These are phyloP conservation scores for Rhizopogon vulgaris DNA, from an alignment of 768 basidiomycete genomes.

Conservation along the genomic window DNA sequence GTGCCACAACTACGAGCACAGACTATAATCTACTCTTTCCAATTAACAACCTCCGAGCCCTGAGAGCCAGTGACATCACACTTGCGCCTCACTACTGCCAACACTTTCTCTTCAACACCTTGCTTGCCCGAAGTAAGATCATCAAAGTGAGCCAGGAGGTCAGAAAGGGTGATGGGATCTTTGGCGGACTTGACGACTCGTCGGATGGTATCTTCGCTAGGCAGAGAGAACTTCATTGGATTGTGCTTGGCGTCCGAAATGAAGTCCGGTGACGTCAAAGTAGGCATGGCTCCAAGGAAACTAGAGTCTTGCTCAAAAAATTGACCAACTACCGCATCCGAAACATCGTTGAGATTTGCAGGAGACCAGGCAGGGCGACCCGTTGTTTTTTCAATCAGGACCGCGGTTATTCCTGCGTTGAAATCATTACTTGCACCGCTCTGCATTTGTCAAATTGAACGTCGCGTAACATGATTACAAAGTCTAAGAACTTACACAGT, in stretches of 20 bases:
- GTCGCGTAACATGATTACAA: neutral
- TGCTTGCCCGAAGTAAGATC: slow-evolving; percentile 28
- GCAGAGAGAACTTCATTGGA: slow-evolving; percentile 50
- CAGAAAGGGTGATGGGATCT: slow-evolving; percentile 35
- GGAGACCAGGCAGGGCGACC: slow-evolving; percentile 70
- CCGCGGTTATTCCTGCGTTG: slow-evolving; percentile 67
- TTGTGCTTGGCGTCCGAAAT: slow-evolving; percentile 19
- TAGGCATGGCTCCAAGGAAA: slow-evolving; percentile 40
- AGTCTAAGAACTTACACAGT: slow-evolving; percentile 58
- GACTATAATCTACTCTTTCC: slow-evolving; percentile 12
- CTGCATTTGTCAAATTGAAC: slow-evolving; percentile 33
- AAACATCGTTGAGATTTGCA: slow-evolving; percentile 50
- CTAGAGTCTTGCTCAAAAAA: slow-evolving; percentile 63
- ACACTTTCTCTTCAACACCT: slow-evolving; percentile 70
- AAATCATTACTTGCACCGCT: slow-evolving; percentile 81
- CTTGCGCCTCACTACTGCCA: slow-evolving; percentile 66
- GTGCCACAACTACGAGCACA: neutral
- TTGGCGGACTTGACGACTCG: slow-evolving; percentile 40
- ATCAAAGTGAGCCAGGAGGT: slow-evolving; percentile 18
- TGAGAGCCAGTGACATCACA: slow-evolving; percentile 57
- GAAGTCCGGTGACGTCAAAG: slow-evolving; percentile 35
- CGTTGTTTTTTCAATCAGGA: slow-evolving; percentile 48
- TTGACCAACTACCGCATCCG: slow-evolving; percentile 45
- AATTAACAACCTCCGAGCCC: slow-evolving; percentile 17
- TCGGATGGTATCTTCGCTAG: slow-evolving; percentile 71